Evolutionary conservation across 1,284 basidiomycete species (phyloP).

Genomic region (Cutaneotrichosporon sp.): DNA sequence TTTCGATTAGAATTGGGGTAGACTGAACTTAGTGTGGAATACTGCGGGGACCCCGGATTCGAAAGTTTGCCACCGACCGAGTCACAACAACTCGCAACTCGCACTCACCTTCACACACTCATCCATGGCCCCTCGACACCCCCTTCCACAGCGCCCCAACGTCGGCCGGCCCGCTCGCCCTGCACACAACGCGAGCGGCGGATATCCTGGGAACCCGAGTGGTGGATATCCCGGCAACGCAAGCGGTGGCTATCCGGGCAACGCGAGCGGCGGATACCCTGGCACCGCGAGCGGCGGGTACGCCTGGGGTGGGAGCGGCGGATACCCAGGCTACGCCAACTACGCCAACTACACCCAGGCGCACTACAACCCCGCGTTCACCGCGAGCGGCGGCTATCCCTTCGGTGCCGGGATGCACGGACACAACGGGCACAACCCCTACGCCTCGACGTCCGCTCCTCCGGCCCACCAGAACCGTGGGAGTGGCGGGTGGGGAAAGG

Average conservation of each 20-base stretch:
- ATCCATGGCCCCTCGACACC: slow-evolving; percentile 6
- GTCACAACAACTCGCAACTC: not conserved
- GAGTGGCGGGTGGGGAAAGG: slow-evolving; percentile 69
- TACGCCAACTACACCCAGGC: too few species aligned
- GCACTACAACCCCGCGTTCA: not conserved
- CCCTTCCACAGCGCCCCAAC: slow-evolving; percentile 3
- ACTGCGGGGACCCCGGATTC: too few species aligned
- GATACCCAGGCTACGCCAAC: slow-evolving; percentile 2
- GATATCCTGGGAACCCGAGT: not conserved
- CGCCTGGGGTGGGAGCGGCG: slow-evolving; percentile 8
- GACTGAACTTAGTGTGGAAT: too few species aligned
- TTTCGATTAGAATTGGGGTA: not conserved
- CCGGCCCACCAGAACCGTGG: too few species aligned
- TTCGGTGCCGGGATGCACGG: slow-evolving; percentile 13
- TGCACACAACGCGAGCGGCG: not conserved
- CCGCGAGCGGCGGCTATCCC: slow-evolving; percentile 15
- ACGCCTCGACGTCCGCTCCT: not conserved
- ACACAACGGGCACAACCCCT: not conserved
- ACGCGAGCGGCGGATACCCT: slow-evolving; percentile 8
- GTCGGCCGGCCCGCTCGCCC: not conserved
- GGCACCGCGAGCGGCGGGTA: slow-evolving; percentile 10
- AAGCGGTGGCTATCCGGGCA: slow-evolving; percentile 2
- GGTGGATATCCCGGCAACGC: slow-evolving; percentile 1
- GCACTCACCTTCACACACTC: not conserved
- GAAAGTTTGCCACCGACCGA: not conserved